Evolutionary conservation across 441 rosid genomes (phyloP).

Genomic region (Aleurites moluccanus): DNA sequence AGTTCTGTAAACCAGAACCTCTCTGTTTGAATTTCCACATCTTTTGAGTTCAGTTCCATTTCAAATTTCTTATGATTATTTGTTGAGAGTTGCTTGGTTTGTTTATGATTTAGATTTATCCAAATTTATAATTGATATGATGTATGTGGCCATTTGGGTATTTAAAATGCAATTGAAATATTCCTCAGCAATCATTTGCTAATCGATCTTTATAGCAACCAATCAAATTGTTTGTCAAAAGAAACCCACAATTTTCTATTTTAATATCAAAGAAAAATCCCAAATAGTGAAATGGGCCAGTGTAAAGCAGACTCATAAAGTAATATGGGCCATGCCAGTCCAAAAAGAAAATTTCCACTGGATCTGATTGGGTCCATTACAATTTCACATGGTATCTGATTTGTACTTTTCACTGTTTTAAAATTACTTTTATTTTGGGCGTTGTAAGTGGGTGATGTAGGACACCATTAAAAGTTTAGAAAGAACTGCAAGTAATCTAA

Average conservation of each 20-base stretch:
- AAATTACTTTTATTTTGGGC: background rate
- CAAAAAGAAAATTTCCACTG: background rate
- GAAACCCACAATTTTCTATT: background rate
- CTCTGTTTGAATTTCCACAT: no score
- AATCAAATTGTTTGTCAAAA: background rate
- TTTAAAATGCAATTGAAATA: no score
- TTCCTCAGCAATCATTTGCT: background rate
- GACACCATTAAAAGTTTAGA: background rate
- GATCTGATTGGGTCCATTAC: background rate
- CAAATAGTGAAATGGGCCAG: background rate
- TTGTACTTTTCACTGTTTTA: background rate
- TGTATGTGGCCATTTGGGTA: no score
- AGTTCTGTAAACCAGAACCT: no score
- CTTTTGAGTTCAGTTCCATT: no score
- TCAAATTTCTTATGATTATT: no score
- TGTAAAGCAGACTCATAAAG: background rate
- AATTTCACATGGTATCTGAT: background rate
- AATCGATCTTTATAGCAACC: background rate
- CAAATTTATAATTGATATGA: no score
- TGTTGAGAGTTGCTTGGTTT: no score
- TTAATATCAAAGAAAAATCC: background rate
- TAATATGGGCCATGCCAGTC: background rate
- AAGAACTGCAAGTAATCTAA: background rate
- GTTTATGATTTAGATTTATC: no score
- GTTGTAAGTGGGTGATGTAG: background rate